Percentiles rank a stretch among this genome's conserved stretches.
Conservation (phyloP, 768 basidiomycete genomes). For the Paxillus rubicundulus region DNA sequence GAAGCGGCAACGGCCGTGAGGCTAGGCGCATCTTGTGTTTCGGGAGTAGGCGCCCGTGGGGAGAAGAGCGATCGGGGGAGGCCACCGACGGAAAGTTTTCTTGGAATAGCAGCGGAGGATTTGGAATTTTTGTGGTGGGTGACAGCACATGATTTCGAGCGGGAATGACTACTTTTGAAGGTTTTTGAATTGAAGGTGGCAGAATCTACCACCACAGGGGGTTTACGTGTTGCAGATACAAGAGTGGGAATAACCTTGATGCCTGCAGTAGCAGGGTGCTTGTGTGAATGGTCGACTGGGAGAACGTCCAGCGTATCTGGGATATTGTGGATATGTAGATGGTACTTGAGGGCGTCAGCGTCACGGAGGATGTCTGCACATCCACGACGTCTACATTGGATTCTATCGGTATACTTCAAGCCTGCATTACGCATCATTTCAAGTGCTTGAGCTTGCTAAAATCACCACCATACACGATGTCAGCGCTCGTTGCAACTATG, state of each 20-base stretch:
- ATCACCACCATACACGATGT: not conserved
- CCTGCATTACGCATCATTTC: conserved; percentile 27
- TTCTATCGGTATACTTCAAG: conserved; percentile 27
- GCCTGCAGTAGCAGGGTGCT: not conserved
- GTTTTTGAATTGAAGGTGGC: not conserved
- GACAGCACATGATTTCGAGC: conserved; percentile 17
- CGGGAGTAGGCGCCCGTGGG: conserved; percentile 3
- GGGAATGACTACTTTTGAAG: conserved; percentile 10
- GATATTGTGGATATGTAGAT: conserved; percentile 57
- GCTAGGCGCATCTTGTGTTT: conserved; percentile 4
- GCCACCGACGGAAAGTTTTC: conserved; percentile 16
- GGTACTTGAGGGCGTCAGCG: conserved; percentile 47
- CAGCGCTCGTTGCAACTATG: not conserved
- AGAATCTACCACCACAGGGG: conserved; percentile 2
- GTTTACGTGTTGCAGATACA: not conserved
- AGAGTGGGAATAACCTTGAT: not conserved
- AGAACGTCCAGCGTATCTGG: conserved; percentile 27
- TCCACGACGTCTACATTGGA: conserved; percentile 45
- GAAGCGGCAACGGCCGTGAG: conserved; percentile 12
- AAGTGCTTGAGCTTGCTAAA: conserved; percentile 25
- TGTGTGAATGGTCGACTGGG: not conserved
- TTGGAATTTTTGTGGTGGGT: not conserved
- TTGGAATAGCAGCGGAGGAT: conserved; percentile 1
- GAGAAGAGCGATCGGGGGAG: conserved; percentile 16
- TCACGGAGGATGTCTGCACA: conserved; percentile 44